Evolutionary conservation across 2,329 filamentous ascomycete species (phyloP).

Genomic region (Penicillium nordicum): DNA sequence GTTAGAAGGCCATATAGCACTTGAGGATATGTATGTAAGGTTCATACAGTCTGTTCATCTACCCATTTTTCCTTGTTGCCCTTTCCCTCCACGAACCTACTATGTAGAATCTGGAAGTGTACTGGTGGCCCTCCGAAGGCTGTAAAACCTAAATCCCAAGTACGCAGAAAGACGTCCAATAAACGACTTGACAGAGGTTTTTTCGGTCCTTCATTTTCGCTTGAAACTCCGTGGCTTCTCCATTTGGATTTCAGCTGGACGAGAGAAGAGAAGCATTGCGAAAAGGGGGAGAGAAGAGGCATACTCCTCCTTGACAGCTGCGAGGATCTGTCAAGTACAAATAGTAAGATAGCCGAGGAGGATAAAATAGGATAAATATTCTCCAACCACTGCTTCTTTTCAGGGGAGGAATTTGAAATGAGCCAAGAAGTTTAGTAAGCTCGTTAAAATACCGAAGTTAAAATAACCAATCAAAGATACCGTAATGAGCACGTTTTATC

Average conservation of each 20-base stretch:
- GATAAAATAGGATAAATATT: neutral
- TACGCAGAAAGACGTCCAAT: slow-evolving; percentile 37
- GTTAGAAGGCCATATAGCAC: neutral
- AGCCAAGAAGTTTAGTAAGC: neutral
- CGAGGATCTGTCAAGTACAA: neutral
- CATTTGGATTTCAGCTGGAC: slow-evolving; percentile 1
- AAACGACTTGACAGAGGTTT: slow-evolving; percentile 24
- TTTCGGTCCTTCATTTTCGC: neutral
- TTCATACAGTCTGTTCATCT: slow-evolving; percentile 61
- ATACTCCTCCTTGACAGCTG: neutral
- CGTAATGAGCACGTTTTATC: no score
- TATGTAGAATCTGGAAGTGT: slow-evolving; percentile 65
- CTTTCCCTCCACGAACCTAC: slow-evolving; percentile 55
- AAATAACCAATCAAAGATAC: no score
- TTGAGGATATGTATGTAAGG: neutral
- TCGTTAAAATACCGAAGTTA: neutral
- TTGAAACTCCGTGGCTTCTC: neutral
- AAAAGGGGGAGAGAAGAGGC: slow-evolving; percentile 4
- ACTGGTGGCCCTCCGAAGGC: slow-evolving; percentile 66
- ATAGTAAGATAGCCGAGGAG: neutral
- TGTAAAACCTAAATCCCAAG: slow-evolving; percentile 63
- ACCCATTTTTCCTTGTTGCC: slow-evolving; percentile 57
- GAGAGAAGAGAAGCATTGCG: slow-evolving; percentile 4
- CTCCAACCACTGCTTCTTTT: neutral
- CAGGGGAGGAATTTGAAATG: neutral